Evolutionary conservation across 177 flowering plant species (phyloP), one percentile per base, ranked within the genome.

Genomic region (Vitis hybrid): DNA sequence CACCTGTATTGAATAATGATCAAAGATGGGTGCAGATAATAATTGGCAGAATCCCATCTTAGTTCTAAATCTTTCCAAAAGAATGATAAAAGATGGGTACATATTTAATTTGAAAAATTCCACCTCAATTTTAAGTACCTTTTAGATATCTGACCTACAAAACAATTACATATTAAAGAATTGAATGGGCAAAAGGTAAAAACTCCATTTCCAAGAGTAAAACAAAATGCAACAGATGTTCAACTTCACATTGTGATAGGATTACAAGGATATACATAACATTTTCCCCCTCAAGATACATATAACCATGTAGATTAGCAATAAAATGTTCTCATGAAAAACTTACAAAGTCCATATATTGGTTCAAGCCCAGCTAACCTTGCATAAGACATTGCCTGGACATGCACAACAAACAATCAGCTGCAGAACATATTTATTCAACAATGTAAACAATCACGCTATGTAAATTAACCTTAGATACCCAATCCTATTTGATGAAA

Each of bases 271-370:
- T 29, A 65, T 65, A 13, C 9, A 14, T 4, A 3, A 65, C 50
- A 14, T 0, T 3, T 50, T 26, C 2, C 19, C 14, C 12, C 8
- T 59, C 31, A 31, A 50, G 13, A 31, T 49, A 61, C 9, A 10
- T 18, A 59, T 8, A 53, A 53, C 29, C 29, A 73, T 53, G 22
- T 48, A 12, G 5, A 22, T 4, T 2, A 66, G 2, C 7, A 39
- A 14, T 20, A 9, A 50, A 29, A 51, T 57, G 19, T 49, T 11
- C 31, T 22, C 8, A 5, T n/a, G 18, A 61, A 49, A 31, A 65
- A 90, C 98, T 95, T 87, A 95, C 99, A 95, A 26, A 95, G 97
- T 67, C 99, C 99, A 78, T 93, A 93, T 31, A 95, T 90, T 65
- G 98, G 90, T 72, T 84, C 82, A 65, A 95, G 92, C 63, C 99